Evolutionary conservation across 2,329 filamentous ascomycete species (phyloP).

Genomic region (Exophiala sp.): DNA sequence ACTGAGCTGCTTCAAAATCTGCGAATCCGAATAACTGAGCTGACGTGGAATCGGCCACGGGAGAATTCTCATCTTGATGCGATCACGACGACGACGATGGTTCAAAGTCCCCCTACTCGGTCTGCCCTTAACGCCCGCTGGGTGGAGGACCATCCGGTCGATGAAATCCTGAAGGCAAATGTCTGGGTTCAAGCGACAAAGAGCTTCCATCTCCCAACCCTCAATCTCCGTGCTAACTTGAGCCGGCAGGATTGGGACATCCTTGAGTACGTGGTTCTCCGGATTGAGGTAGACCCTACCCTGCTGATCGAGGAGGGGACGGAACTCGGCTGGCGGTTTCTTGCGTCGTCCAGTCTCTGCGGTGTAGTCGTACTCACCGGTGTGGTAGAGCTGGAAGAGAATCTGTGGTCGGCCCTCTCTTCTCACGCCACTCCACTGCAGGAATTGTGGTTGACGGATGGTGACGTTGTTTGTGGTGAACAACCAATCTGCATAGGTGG

Average conservation of each 20-base stretch:
- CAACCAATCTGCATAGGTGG: constrained; percentile 7
- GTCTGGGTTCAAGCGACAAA: constrained; percentile 15
- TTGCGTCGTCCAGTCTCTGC: constrained; percentile 7
- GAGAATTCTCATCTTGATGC: constrained; percentile 14
- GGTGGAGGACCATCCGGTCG: constrained; percentile 12
- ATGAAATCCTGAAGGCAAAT: constrained; percentile 19
- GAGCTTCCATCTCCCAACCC: constrained; percentile 19
- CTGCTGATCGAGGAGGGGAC: constrained; percentile 8
- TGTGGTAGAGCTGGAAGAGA: constrained; percentile 10
- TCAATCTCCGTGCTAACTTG: constrained; percentile 16
- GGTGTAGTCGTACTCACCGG: constrained; percentile 10
- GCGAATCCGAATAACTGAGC: constrained; percentile 15
- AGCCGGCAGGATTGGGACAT: constrained; percentile 5
- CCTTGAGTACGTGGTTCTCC: constrained; percentile 10
- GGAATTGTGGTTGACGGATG: neutral
- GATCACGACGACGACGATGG: constrained; percentile 17
- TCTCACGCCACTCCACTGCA: constrained; percentile 1
- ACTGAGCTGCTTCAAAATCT: constrained; percentile 6
- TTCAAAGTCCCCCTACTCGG: constrained; percentile 14
- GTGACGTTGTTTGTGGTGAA: constrained; percentile 6
- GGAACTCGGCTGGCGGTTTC: constrained; percentile 11
- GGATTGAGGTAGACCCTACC: constrained; percentile 12
- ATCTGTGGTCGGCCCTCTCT: constrained; percentile 5
- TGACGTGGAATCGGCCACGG: constrained; percentile 12
- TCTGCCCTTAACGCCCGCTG: constrained; percentile 2